phyloP scores from a whole-genome alignment of 768 basidiomycete species.

The Mycena vitilis region DNA sequence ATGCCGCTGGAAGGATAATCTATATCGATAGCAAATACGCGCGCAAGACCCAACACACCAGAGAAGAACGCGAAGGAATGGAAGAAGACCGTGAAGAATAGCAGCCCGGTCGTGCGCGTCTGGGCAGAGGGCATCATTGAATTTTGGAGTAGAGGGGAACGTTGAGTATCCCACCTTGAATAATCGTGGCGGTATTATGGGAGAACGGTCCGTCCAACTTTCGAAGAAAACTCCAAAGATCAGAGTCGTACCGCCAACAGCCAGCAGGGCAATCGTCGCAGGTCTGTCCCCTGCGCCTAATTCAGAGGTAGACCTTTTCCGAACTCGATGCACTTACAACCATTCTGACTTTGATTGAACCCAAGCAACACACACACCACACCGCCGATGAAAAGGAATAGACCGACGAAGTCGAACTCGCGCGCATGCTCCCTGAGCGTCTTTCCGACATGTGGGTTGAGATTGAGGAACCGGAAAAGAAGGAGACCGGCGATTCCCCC shows the following conservation, averaged over 20 bases:
- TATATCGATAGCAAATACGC: neutral
- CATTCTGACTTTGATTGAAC: constrained; percentile 74
- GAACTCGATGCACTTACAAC: constrained; percentile 53
- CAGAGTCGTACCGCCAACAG: constrained; percentile 65
- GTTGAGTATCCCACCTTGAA: constrained; percentile 62
- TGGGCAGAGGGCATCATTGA: constrained; percentile 36
- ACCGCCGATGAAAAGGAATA: constrained; percentile 69
- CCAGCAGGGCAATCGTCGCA: constrained; percentile 73
- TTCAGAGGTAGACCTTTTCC: neutral
- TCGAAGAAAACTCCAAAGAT: constrained; percentile 69
- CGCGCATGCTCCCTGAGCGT: constrained; percentile 64
- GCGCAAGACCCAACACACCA: constrained; percentile 42
- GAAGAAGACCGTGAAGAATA: constrained; percentile 69
- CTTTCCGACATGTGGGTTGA: constrained; percentile 76
- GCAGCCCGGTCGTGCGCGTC: constrained; percentile 79
- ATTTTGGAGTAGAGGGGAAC: neutral
- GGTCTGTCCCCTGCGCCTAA: constrained; percentile 61
- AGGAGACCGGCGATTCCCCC: constrained; percentile 72
- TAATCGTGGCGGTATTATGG: constrained; percentile 79
- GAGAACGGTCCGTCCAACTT: constrained; percentile 67
- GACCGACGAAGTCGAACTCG: constrained; percentile 71
- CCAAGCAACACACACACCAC: constrained; percentile 76
- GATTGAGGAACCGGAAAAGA: constrained; percentile 79
- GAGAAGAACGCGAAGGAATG: constrained; percentile 75
- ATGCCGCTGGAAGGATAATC: constrained; percentile 50